These are phyloP conservation scores for Zelopaecilomyces penicillatus DNA, from an alignment of 2,329 filamentous ascomycete genomes.

Conservation along the genomic window DNA sequence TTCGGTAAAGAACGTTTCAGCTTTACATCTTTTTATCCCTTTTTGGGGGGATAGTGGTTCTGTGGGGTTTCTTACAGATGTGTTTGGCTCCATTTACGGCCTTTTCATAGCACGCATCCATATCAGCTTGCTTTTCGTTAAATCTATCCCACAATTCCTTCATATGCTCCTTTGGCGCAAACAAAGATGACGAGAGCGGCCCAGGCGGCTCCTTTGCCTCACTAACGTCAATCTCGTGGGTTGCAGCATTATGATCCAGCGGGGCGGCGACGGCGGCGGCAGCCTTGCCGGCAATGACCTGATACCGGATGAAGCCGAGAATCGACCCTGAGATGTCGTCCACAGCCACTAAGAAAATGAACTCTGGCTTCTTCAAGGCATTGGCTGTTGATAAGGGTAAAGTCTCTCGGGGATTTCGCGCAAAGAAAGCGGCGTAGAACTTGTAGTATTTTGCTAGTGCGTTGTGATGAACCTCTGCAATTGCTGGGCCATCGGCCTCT, in stretches of 20 bases:
- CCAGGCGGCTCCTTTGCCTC: neutral
- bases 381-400: slow-evolving; percentile 2
- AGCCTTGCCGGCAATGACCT: neutral
- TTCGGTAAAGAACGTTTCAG: neutral
- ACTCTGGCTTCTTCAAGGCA: neutral
- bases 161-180: slow-evolving; percentile 10
- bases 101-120: slow-evolving; percentile 14
- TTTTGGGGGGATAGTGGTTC: neutral
- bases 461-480: slow-evolving; percentile 11
- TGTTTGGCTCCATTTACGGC: slow-evolving; percentile 10
- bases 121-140: slow-evolving; percentile 9
- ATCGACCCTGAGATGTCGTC: neutral
- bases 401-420: slow-evolving; percentile 8
- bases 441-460: slow-evolving; percentile 11
- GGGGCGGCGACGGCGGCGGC: neutral
- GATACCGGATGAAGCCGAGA: slow-evolving; percentile 8
- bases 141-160: slow-evolving; percentile 16
- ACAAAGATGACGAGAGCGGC: slow-evolving; percentile 4
- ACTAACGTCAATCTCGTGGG: neutral
- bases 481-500: slow-evolving; percentile 8
- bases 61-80: slow-evolving; percentile 9
- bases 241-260: neutral
- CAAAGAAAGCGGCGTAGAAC: slow-evolving; percentile 14
- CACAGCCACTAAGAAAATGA: slow-evolving; percentile 4
- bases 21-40: neutral